These are phyloP conservation scores for Yarrowia hollandica DNA, from an alignment of 805 yeast genomes.

Conservation along the genomic window DNA sequence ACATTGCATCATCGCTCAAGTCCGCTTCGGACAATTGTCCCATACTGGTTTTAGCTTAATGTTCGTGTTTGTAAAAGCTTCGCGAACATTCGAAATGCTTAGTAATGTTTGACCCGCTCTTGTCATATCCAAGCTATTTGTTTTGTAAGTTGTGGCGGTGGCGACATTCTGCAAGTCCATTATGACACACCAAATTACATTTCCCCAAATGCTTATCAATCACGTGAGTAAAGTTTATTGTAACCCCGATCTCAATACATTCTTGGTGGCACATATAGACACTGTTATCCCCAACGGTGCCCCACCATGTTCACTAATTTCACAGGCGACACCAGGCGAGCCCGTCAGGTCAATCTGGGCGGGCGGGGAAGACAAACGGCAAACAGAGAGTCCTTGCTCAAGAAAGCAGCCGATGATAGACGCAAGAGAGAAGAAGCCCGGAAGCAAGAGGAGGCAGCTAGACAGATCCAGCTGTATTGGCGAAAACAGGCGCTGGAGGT, in stretches of 20 bases:
- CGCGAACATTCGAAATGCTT: too few relatives aligned
- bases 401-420: conserved; percentile 66
- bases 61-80: too few relatives aligned
- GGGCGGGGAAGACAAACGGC: conserved; percentile 46
- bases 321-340: conserved; percentile 61
- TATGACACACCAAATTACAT: background rate
- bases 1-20: too few relatives aligned
- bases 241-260: background rate
- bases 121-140: too few relatives aligned
- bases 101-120: too few relatives aligned
- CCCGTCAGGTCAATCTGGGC: conserved; percentile 65
- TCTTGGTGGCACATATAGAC: background rate
- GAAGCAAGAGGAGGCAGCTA: conserved; percentile 51
- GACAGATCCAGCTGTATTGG: conserved; percentile 48
- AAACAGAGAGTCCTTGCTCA: conserved; percentile 49
- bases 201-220: conserved; percentile 3
- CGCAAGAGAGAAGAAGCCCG: conserved; percentile 61
- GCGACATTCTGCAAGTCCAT: background rate
- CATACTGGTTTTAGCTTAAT: too few relatives aligned
- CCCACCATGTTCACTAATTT: conserved; percentile 45
- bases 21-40: too few relatives aligned
- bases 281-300: background rate
- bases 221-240: conserved; percentile 9
- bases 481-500: conserved; percentile 5
- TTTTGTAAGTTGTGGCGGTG: background rate